Evolutionary conservation across 495 filamentous ascomycete species (phyloP).

Genomic region (Rhizodiscina lignyota): DNA sequence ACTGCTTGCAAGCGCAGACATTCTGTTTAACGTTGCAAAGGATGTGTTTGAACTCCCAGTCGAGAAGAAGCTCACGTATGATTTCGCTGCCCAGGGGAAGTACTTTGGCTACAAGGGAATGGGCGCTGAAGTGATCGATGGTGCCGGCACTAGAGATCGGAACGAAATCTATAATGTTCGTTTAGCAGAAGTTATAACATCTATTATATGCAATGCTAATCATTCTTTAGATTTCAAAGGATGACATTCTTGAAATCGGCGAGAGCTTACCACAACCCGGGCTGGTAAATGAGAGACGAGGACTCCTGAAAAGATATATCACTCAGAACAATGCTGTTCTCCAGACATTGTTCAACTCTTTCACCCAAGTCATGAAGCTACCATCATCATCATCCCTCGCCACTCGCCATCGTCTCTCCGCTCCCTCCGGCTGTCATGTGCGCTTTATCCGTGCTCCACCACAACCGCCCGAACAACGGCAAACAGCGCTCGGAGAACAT

Average conservation of each 20-base stretch:
- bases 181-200: no score
- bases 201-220: no score
- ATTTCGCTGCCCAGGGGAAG: conserved; percentile 21
- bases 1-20: conserved; percentile 28
- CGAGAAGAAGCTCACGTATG: conserved; percentile 37
- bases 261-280: conserved; percentile 28
- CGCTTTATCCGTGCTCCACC: conserved; percentile 35
- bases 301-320: conserved; percentile 30
- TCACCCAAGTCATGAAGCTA: conserved; percentile 32
- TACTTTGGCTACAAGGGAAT: conserved; percentile 35
- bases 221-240: no score
- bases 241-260: conserved; percentile 33
- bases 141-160: conserved; percentile 35
- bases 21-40: conserved; percentile 29
- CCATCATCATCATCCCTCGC: conserved; percentile 27
- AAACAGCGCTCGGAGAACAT: conserved; percentile 31
- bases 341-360: conserved; percentile 28
- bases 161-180: conserved; percentile 56
- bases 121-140: conserved; percentile 33
- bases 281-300: conserved; percentile 22
- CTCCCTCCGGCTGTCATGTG: conserved; percentile 39
- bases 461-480: conserved; percentile 24
- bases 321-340: conserved; percentile 31
- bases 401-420: conserved; percentile 31
- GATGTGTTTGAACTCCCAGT: conserved; percentile 31